Conservation (phyloP, 2,329 filamentous ascomycete genomes). For the Microsporum ferrugineum region DNA sequence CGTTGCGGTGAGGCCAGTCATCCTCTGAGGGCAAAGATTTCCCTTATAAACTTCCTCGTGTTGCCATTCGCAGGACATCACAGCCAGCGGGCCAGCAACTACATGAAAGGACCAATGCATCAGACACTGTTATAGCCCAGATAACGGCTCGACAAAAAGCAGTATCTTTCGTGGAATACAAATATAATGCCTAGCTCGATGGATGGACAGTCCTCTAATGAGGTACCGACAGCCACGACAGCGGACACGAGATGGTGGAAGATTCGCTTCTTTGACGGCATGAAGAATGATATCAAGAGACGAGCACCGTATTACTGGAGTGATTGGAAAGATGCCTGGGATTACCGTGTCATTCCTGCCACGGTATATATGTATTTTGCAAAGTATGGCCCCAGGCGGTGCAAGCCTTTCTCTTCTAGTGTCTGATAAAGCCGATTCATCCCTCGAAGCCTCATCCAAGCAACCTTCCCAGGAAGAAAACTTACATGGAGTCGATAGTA, state of each 20-base stretch:
- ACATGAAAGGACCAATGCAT: not conserved
- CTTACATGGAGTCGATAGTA: conserved; percentile 42
- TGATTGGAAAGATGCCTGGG: conserved; percentile 80
- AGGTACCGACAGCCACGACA: conserved; percentile 12
- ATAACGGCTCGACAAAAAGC: not conserved
- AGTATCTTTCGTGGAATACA: not conserved
- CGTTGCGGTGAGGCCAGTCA: not conserved
- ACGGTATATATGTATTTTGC: conserved; percentile 94
- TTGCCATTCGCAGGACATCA: not conserved
- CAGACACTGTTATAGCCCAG: not conserved
- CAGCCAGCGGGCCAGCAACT: not conserved
- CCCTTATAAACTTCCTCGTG: not conserved
- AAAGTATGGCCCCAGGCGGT: conserved; percentile 48
- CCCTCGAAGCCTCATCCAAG: not conserved
- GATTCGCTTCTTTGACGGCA: conserved; percentile 63
- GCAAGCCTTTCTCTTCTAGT: conserved; percentile 7
- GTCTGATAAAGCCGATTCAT: conserved; percentile 1
- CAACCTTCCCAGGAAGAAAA: conserved; percentile 1
- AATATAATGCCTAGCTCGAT: not conserved
- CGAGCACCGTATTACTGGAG: conserved; percentile 66
- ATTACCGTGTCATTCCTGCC: conserved; percentile 76
- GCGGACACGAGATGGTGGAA: conserved; percentile 54
- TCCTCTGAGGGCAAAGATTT: not conserved
- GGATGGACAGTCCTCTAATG: not conserved
- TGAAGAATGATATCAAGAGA: conserved; percentile 64